phyloP scores from a whole-genome alignment of 495 filamentous ascomycete species.

The Neurospora africana region DNA sequence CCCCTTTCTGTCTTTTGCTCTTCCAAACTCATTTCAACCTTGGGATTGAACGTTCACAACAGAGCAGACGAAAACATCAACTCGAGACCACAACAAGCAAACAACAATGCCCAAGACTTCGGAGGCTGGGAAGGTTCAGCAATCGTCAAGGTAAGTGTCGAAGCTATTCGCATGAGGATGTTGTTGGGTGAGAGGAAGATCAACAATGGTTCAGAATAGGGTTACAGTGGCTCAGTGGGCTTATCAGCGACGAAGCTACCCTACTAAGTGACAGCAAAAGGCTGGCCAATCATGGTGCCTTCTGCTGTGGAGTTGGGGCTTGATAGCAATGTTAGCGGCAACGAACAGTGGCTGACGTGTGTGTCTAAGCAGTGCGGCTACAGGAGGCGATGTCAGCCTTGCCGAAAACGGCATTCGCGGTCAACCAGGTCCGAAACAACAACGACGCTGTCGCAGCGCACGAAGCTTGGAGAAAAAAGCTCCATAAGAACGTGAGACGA shows the following conservation, averaged over 20 bases:
- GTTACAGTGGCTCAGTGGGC: background rate
- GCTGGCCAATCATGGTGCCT: background rate
- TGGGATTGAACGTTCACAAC: background rate
- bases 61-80: background rate
- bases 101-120: background rate
- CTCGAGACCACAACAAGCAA: background rate
- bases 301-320: background rate
- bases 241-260: background rate
- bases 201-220: background rate
- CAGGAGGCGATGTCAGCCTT: background rate
- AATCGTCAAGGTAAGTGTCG: background rate
- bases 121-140: background rate
- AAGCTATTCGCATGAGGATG: background rate
- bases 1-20: background rate
- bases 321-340: background rate
- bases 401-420: background rate
- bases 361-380: background rate
- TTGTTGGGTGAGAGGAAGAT: background rate
- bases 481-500: background rate
- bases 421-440: background rate
- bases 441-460: background rate
- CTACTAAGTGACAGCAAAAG: background rate
- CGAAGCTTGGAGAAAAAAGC: background rate
- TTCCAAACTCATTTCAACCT: background rate
- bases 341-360: background rate